Evolutionary conservation across 2,329 filamentous ascomycete species (phyloP).

Genomic region (Fusarium brevicatenulatum): DNA sequence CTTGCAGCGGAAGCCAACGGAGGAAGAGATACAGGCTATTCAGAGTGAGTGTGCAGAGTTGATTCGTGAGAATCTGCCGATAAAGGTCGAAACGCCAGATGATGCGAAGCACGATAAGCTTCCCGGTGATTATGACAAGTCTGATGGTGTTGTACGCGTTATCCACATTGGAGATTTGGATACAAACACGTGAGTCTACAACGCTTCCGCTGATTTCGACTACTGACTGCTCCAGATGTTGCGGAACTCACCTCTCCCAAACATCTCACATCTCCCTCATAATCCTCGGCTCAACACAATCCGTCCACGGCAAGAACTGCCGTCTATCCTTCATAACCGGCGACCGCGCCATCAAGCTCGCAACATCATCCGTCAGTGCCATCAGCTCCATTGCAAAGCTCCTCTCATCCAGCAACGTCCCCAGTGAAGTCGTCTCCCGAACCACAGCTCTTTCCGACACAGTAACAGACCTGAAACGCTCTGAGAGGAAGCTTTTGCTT

Average conservation of each 20-base stretch:
- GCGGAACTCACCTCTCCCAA: conserved; percentile 46
- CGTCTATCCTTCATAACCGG: conserved; percentile 46
- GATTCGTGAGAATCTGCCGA: conserved; percentile 40
- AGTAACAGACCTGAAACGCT: conserved; percentile 32
- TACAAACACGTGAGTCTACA: conserved; percentile 41
- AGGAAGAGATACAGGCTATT: conserved; percentile 39
- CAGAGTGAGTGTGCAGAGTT: conserved; percentile 42
- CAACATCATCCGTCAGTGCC: conserved; percentile 38
- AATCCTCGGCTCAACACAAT: conserved; percentile 43
- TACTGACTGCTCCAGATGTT: conserved; percentile 37
- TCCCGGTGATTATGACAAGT: conserved; percentile 47
- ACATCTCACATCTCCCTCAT: conserved; percentile 48
- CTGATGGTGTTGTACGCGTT: conserved; percentile 44
- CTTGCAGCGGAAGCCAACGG: conserved; percentile 42
- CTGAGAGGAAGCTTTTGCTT: conserved; percentile 43
- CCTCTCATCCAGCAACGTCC: conserved; percentile 38
- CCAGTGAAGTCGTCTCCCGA: conserved; percentile 35
- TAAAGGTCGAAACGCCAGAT: conserved; percentile 42
- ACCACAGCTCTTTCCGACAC: conserved; percentile 27
- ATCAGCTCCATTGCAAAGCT: conserved; percentile 40
- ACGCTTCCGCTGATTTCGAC: fast-evolving
- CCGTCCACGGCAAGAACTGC: conserved; percentile 47
- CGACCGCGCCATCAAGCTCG: conserved; percentile 42
- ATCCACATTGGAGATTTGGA: conserved; percentile 46
- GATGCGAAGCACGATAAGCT: conserved; percentile 39